Base-by-base conservation (phyloP, 306 rosid species). In the Prinsepia uniflora region DNA sequence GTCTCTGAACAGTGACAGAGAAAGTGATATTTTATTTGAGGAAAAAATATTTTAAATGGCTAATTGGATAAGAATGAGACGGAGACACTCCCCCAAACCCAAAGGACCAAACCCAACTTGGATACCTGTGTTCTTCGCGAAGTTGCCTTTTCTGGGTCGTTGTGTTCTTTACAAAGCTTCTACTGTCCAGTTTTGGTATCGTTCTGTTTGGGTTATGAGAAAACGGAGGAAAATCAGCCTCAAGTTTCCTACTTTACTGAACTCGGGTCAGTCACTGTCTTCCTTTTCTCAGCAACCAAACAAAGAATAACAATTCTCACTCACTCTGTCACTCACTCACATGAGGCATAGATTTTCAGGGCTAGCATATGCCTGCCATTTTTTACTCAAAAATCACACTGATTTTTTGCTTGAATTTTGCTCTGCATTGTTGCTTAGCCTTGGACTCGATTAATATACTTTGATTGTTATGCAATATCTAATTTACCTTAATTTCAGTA, bases 211-310 rank as follows among this genome's bases (percentile, higher is more conserved):
- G 76, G 43, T 14, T 59, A 69, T 3, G 45, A 69, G 75, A 58
- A 50, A 68, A 4, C 2, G 36, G 30, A 24, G 30, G 30, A 24
- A 2, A 24, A 24, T 30, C 64, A 56, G 18, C 57, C 69, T 40
- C 42, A 62, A 53, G 24, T 52, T 8, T 36, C 40, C 15, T 18
- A 50, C 79, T 66, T 64, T 46, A 24, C 73, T 43, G 18, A 20
- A 45, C 55, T 54, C 52, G 63, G 91, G 85, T 82, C 53, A 66
- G 83, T 65, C 3, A 30, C 40, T n/a, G 58, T 40, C 67, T 54
- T 70, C 43, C 52, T 70, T 60, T 57, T 71, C 34, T 20, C 30
- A 18, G 36, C 46, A 66, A 72, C 56, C 68, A 72, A 64, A 57
- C 68, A 55, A 40, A 45, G 18, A 68, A 14, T 14, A 6, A 18